Percentiles rank a stretch among this genome's conserved stretches.
phyloP scores from a whole-genome alignment of 257 asterid genomes.

The Nemophila menziesii region DNA sequence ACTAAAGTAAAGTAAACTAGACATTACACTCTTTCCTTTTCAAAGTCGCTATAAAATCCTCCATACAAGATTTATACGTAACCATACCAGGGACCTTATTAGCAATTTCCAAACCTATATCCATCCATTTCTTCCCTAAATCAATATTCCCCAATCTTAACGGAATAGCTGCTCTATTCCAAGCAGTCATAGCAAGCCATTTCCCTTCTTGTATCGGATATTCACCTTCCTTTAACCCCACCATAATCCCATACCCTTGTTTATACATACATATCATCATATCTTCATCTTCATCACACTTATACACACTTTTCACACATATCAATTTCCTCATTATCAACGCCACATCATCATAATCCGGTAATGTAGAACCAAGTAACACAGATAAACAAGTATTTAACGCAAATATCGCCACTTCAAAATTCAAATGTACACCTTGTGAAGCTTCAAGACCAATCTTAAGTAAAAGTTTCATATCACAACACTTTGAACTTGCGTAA shows the following conservation, averaged over 20 bases:
- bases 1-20: too few species aligned
- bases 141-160: conserved; percentile 59
- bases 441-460: conserved; percentile 78
- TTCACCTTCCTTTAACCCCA: conserved; percentile 80
- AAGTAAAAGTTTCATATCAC: conserved; percentile 56
- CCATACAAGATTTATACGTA: conserved; percentile 70
- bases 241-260: conserved; percentile 78
- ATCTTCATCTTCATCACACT: conserved; percentile 46
- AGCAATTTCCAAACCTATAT: conserved; percentile 67
- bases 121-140: conserved; percentile 79
- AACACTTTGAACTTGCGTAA: conserved; percentile 48
- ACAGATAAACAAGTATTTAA: conserved; percentile 53
- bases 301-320: conserved; percentile 30
- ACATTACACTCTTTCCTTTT: conserved; percentile 45
- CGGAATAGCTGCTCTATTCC: conserved; percentile 91
- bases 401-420: conserved; percentile 63
- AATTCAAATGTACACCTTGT: conserved; percentile 64
- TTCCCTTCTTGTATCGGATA: conserved; percentile 82
- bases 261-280: conserved; percentile 45
- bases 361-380: conserved; percentile 59
- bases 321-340: conserved; percentile 57
- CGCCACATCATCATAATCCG: conserved; percentile 67
- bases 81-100: conserved; percentile 65
- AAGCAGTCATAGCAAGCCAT: conserved; percentile 92
- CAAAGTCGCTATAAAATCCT: conserved; percentile 52